Evolutionary conservation across 202 grass and related monocot species (phyloP).

Genomic region (Dendrocalamus latiflorus): DNA sequence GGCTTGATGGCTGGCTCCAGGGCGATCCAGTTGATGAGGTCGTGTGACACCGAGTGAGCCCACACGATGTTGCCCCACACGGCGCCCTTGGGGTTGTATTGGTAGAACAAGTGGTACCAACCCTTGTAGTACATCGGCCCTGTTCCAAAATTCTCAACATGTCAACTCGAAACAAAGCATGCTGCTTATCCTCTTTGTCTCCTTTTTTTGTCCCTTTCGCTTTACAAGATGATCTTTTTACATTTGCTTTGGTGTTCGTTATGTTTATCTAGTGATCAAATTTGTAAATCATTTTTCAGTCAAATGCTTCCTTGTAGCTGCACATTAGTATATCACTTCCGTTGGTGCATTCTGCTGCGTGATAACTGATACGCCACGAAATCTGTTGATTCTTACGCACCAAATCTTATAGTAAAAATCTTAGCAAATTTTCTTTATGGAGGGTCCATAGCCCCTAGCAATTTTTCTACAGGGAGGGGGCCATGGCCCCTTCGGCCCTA

Average conservation of each 20-base stretch:
- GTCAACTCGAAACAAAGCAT: background rate
- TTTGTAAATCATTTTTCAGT: background rate
- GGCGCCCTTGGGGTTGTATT: no score
- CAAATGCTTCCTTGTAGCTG: background rate
- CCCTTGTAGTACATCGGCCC: no score
- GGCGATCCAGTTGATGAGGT: constrained; percentile 63
- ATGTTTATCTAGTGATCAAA: background rate
- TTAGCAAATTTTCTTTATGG: no score
- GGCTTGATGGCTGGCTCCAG: constrained; percentile 44
- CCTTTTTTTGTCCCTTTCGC: background rate
- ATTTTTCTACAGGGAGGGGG: no score
- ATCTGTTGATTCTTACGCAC: background rate
- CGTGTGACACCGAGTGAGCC: no score
- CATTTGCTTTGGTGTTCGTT: background rate
- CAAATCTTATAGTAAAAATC: background rate
- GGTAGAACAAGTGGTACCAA: no score
- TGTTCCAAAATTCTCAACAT: constrained; percentile 7
- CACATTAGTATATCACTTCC: background rate
- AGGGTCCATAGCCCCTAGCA: no score
- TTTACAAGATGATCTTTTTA: background rate
- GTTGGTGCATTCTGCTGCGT: background rate
- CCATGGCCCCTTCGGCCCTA: no score
- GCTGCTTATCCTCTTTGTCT: background rate
- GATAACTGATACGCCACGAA: background rate
- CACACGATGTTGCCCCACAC: constrained; percentile 68